Percentiles rank a stretch among this genome's conserved stretches.
phyloP scores from a whole-genome alignment of 1,284 basidiomycete genomes.

The Cutaneotrichosporon cavernicola region DNA sequence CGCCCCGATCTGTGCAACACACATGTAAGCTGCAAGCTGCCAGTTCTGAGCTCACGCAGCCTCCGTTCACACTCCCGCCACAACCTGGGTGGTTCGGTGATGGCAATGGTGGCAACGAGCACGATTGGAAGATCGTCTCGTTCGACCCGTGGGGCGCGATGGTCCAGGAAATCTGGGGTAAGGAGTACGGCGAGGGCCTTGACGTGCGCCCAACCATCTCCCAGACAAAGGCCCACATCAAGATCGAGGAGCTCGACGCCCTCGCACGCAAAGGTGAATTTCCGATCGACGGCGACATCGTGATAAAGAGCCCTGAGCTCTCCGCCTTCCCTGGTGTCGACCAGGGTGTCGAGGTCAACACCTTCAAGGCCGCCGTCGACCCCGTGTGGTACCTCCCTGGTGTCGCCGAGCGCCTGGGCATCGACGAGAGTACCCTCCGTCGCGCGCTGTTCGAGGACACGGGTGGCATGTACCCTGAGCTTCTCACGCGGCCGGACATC shows the following conservation, averaged over 20 bases:
- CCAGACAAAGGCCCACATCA: constrained; percentile 67
- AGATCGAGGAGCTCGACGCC: constrained; percentile 76
- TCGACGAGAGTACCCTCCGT: constrained; percentile 79
- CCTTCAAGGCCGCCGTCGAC: constrained; percentile 69
- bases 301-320: constrained; percentile 58
- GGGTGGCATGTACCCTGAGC: constrained; percentile 94
- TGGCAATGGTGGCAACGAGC: constrained; percentile 24
- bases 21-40: constrained; percentile 53
- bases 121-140: constrained; percentile 72
- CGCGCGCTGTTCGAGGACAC: constrained; percentile 78
- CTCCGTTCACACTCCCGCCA: constrained; percentile 77
- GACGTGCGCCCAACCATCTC: constrained; percentile 89
- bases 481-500: constrained; percentile 91
- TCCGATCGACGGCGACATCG: constrained; percentile 76
- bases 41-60: constrained; percentile 47
- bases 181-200: constrained; percentile 66
- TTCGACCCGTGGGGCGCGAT: constrained; percentile 96
- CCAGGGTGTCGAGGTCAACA: constrained; percentile 79
- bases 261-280: constrained; percentile 69
- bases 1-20: constrained; percentile 84
- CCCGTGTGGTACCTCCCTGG: constrained; percentile 95
- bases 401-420: constrained; percentile 82
- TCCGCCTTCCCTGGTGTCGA: constrained; percentile 58
- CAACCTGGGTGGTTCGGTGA: constrained; percentile 77
- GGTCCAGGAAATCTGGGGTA: constrained; percentile 72